Evolutionary conservation across 768 basidiomycete genomes (phyloP).

Genomic region (Gymnopilus dilepis): DNA sequence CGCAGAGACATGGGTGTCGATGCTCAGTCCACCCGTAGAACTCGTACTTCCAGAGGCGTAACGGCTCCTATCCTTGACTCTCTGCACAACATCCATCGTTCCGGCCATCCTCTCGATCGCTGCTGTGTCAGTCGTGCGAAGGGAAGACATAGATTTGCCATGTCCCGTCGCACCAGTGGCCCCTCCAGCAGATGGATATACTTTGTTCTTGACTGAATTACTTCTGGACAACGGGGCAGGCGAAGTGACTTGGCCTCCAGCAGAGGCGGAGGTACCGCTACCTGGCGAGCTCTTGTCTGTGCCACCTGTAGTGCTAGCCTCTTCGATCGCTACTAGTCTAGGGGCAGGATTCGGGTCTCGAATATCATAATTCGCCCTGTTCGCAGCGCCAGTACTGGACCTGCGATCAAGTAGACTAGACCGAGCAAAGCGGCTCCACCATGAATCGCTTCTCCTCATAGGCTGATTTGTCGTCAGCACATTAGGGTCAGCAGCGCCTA

Average conservation of each 20-base stretch:
- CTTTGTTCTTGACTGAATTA: constrained; percentile 25
- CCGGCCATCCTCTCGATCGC: constrained; percentile 69
- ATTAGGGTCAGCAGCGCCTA: constrained; percentile 43
- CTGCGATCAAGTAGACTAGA: constrained; percentile 68
- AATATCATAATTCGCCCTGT: constrained; percentile 53
- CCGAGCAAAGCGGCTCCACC: constrained; percentile 80
- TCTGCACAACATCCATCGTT: constrained; percentile 74
- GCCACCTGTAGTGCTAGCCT: constrained; percentile 44
- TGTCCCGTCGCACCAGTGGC: constrained; percentile 36
- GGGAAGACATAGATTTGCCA: constrained; percentile 59
- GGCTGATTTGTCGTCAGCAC: constrained; percentile 40
- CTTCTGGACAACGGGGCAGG: constrained; percentile 7
- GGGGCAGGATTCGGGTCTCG: constrained; percentile 85
- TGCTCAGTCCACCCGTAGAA: constrained; percentile 36
- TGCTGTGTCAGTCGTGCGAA: constrained; percentile 71
- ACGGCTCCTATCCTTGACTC: constrained; percentile 40
- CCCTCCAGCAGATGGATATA: constrained; percentile 19
- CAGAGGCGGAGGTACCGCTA: constrained; percentile 5
- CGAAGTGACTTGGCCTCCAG: not conserved
- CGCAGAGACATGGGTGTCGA: constrained; percentile 29
- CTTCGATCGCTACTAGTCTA: constrained; percentile 61
- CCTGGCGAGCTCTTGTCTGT: constrained; percentile 14
- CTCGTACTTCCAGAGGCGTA: constrained; percentile 35
- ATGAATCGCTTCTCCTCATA: constrained; percentile 70
- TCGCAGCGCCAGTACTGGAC: constrained; percentile 47